These are phyloP conservation scores for Claviceps paspali DNA, from an alignment of 2,329 filamentous ascomycete genomes.

Conservation along the genomic window DNA sequence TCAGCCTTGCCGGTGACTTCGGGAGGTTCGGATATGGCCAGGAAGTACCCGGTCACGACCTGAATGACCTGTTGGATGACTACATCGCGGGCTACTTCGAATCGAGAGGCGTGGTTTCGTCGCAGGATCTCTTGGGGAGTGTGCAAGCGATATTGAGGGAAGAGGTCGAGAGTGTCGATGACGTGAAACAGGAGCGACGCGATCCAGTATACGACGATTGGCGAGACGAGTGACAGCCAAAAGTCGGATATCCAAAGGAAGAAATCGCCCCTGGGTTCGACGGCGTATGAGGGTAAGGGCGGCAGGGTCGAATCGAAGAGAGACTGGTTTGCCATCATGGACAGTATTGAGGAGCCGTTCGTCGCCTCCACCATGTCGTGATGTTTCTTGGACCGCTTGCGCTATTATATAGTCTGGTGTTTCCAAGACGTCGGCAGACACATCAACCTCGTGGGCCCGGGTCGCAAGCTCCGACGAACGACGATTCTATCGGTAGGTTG, in stretches of 20 bases:
- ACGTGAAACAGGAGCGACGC: slow-evolving; percentile 76
- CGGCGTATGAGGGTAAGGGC: slow-evolving; percentile 68
- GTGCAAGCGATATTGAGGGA: slow-evolving; percentile 83
- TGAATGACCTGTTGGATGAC: slow-evolving; percentile 86
- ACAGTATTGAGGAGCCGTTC: slow-evolving; percentile 13
- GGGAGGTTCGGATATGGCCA: slow-evolving; percentile 58
- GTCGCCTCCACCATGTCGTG: slow-evolving; percentile 26
- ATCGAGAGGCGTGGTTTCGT: slow-evolving; percentile 73
- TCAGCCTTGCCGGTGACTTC: slow-evolving; percentile 64
- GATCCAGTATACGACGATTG: slow-evolving; percentile 76
- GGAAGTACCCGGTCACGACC: slow-evolving; percentile 49
- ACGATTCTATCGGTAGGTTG: neutral
- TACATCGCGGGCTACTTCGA: slow-evolving; percentile 80
- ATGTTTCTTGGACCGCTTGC: neutral
- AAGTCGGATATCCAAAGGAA: slow-evolving; percentile 69
- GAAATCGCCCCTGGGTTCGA: slow-evolving; percentile 54
- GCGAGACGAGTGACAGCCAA: slow-evolving; percentile 58
- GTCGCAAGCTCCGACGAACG: neutral
- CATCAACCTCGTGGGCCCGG: neutral
- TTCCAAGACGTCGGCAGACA: neutral
- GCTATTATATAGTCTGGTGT: too few relatives aligned
- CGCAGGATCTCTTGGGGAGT: slow-evolving; percentile 82
- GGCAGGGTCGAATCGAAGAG: slow-evolving; percentile 49
- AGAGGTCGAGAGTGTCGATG: slow-evolving; percentile 73
- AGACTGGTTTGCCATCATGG: slow-evolving; percentile 36